A percentile compares a stretch with the other conserved stretches of the same genome.
Evolutionary conservation across 352 stramenopile genomes (phyloP).

Genomic region (Globisporangium rhizosaccharum): DNA sequence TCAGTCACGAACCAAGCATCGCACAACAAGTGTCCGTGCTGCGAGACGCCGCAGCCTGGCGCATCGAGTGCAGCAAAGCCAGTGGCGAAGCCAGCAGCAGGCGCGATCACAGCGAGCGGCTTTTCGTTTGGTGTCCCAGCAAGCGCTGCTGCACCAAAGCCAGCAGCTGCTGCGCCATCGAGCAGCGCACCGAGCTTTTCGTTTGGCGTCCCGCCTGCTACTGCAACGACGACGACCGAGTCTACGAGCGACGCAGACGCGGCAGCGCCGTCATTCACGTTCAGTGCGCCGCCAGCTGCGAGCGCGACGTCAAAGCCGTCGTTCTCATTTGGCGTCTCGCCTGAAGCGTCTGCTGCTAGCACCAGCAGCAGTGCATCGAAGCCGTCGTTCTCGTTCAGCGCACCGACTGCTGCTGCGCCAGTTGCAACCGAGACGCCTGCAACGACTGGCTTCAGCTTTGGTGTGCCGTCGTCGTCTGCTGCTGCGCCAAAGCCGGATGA

Average conservation of each 20-base stretch:
- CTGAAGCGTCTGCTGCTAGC: background rate
- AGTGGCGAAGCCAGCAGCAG: conserved; percentile 1
- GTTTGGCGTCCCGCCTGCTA: conserved; percentile 17
- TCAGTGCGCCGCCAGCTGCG: conserved; percentile 35
- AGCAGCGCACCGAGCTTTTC: conserved; percentile 19
- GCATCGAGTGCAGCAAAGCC: background rate
- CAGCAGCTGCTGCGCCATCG: conserved; percentile 1
- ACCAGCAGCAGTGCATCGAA: conserved; percentile 4
- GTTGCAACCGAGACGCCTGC: conserved; percentile 4
- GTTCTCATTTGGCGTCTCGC: conserved; percentile 18
- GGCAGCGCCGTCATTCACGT: conserved; percentile 38
- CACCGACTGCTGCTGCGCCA: background rate
- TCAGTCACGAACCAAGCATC: conserved; percentile 56
- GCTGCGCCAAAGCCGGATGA: conserved; percentile 10
- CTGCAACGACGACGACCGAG: background rate
- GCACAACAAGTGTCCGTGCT: conserved; percentile 73
- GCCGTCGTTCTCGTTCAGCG: conserved; percentile 21
- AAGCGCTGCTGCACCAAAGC: conserved; percentile 2
- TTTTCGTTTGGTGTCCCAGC: conserved; percentile 26
- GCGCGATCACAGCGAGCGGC: conserved; percentile 11
- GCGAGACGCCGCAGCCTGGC: conserved; percentile 53
- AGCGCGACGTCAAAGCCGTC: conserved; percentile 13
- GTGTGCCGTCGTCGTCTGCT: background rate
- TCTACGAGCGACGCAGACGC: conserved; percentile 15
- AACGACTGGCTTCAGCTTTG: conserved; percentile 30